These are phyloP conservation scores for Arachis monticola DNA, from an alignment of 331 rosid species.

Conservation along the genomic window DNA sequence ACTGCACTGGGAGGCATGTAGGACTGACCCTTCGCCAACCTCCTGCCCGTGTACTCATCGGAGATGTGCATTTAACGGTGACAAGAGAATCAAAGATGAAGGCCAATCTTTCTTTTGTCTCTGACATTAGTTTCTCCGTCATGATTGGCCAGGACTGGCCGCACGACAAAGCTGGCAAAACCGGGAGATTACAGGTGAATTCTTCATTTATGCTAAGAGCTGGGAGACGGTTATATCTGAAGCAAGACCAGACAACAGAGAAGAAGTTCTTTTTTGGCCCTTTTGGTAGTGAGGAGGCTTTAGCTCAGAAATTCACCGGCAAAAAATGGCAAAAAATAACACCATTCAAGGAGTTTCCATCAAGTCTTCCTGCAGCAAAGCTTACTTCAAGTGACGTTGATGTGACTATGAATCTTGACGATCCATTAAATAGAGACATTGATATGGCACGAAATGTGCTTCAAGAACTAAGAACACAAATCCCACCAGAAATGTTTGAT, in stretches of 20 bases:
- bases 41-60: slow-evolving; percentile 75
- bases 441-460: slow-evolving; percentile 61
- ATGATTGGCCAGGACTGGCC: slow-evolving; percentile 90
- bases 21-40: slow-evolving; percentile 92
- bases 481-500: slow-evolving; percentile 94
- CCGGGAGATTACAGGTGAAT: slow-evolving; percentile 66
- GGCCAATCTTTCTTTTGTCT: slow-evolving; percentile 56
- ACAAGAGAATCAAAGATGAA: slow-evolving; percentile 56
- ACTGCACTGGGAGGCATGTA: slow-evolving; percentile 91
- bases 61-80: slow-evolving; percentile 72
- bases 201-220: slow-evolving; percentile 67
- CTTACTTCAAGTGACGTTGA: slow-evolving; percentile 69
- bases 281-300: slow-evolving; percentile 50
- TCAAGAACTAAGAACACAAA: slow-evolving; percentile 74
- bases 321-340: slow-evolving; percentile 77
- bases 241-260: slow-evolving; percentile 62
- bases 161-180: slow-evolving; percentile 77
- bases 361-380: slow-evolving; percentile 89
- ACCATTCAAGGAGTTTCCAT: slow-evolving; percentile 88
- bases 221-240: slow-evolving; percentile 72
- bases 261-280: slow-evolving; percentile 48
- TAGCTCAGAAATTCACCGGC: slow-evolving; percentile 67
- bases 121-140: slow-evolving; percentile 74
- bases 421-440: slow-evolving; percentile 55
- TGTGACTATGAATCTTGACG: slow-evolving; percentile 67